Evolutionary conservation across 495 filamentous ascomycete genomes (phyloP).

Genomic region (Podospora australis): DNA sequence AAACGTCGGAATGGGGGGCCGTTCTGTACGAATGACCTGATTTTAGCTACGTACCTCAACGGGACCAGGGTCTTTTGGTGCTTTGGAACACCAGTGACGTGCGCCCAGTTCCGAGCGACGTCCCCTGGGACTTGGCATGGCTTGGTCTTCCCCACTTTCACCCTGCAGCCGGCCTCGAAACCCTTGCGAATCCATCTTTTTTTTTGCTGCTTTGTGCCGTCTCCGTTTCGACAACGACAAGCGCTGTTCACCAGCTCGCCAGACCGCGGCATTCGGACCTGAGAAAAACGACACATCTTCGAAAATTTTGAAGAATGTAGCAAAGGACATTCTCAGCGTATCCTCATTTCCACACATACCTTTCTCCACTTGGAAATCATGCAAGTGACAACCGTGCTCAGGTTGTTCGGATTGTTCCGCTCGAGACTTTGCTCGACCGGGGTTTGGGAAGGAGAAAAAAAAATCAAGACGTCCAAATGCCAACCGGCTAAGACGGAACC

Average conservation of each 20-base stretch:
- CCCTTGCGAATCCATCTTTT: slow-evolving; percentile 12
- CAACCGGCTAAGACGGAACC: too few relatives aligned
- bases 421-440: too few relatives aligned
- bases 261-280: background rate
- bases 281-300: too few relatives aligned
- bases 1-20: too few relatives aligned
- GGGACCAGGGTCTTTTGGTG: background rate
- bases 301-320: too few relatives aligned
- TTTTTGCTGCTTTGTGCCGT: background rate
- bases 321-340: too few relatives aligned
- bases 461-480: too few relatives aligned
- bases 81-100: slow-evolving; percentile 7
- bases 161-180: background rate
- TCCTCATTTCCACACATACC: too few relatives aligned
- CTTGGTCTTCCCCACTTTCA: background rate
- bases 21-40: slow-evolving; percentile 19
- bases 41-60: slow-evolving; percentile 13
- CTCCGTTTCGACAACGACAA: background rate
- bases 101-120: slow-evolving; percentile 19
- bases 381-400: too few relatives aligned
- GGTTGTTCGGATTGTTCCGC: too few relatives aligned
- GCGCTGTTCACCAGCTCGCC: background rate
- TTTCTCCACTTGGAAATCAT: too few relatives aligned
- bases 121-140: slow-evolving; percentile 4
- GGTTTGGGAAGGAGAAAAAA: too few relatives aligned